These are phyloP conservation scores for Nicotiana attenuata DNA, from an alignment of 257 asterid genomes.

Conservation along the genomic window DNA sequence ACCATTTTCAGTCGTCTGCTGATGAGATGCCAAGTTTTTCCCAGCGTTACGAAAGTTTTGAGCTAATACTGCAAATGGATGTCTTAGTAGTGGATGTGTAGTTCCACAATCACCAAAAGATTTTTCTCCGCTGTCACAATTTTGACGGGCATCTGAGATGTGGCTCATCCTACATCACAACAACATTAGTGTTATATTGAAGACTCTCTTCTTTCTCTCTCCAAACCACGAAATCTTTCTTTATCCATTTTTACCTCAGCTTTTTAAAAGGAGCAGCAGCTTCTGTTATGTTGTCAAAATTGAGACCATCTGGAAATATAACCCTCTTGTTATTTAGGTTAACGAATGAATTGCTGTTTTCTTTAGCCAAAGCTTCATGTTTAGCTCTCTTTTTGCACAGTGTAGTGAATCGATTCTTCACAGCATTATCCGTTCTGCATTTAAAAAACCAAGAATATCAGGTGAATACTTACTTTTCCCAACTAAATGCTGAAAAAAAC, in stretches of 20 bases:
- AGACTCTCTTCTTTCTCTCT: constrained; percentile 13
- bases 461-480: background rate
- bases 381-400: constrained; percentile 95
- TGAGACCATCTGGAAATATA: constrained; percentile 47
- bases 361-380: constrained; percentile 81
- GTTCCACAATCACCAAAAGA: constrained; percentile 36
- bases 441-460: background rate
- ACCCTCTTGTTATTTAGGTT: constrained; percentile 83
- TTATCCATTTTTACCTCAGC: constrained; percentile 47
- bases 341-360: constrained; percentile 56
- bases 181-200: background rate
- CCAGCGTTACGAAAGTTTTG: constrained; percentile 41
- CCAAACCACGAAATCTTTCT: constrained; percentile 8
- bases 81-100: constrained; percentile 47
- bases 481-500: background rate
- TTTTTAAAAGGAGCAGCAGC: constrained; percentile 52
- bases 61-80: constrained; percentile 62
- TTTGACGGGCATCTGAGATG: constrained; percentile 30
- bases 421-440: constrained; percentile 95
- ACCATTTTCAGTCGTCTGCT: constrained; percentile 32
- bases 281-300: constrained; percentile 43
- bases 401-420: constrained; percentile 95
- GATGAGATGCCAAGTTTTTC: constrained; percentile 29
- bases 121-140: constrained; percentile 32
- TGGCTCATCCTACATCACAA: constrained; percentile 39